Conservation (phyloP, 1,139 yeast genomes). For the Suhomyces coccinellae region DNA sequence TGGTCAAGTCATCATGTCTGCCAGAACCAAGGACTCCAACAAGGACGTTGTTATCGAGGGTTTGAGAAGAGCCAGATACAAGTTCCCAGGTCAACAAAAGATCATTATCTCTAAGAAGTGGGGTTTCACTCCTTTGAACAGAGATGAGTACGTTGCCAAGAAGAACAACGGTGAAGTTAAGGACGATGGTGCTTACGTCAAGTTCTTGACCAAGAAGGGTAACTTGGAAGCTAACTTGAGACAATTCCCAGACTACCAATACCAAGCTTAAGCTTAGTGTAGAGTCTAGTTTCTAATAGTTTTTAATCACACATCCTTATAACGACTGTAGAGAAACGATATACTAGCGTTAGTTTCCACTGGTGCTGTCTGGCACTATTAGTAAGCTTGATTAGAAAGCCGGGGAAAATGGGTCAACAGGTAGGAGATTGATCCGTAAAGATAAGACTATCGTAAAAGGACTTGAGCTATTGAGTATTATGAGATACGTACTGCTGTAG, state of each 20-base stretch:
- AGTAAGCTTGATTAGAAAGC: too few species aligned
- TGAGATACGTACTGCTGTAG: too few species aligned
- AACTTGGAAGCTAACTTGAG: conserved; percentile 86
- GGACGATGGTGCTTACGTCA: conserved; percentile 99
- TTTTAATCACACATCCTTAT: conserved; percentile 4
- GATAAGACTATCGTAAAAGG: too few species aligned
- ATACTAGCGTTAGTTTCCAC: too few species aligned
- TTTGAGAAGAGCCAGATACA: conserved; percentile 99
- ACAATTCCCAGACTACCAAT: conserved; percentile 92
- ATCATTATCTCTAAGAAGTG: conserved; percentile 98
- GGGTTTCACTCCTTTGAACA: conserved; percentile 99
- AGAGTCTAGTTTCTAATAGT: conserved; percentile 7
- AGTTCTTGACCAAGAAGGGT: conserved; percentile 97
- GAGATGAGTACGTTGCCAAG: conserved; percentile 93
- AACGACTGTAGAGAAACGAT: background rate
- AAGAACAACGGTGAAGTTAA: conserved; percentile 97
- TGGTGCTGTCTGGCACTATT: too few species aligned
- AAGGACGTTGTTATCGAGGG: conserved; percentile 97
- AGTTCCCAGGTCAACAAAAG: conserved; percentile 99
- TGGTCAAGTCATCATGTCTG: conserved; percentile 98
- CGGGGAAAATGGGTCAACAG: too few species aligned
- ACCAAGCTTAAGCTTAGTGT: conserved; percentile 38
- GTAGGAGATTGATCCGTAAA: too few species aligned
- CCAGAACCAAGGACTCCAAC: conserved; percentile 98
- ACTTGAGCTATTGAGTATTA: too few species aligned